These are phyloP conservation scores for Penicillium antarcticum DNA, from an alignment of 495 filamentous ascomycete genomes.

Conservation along the genomic window DNA sequence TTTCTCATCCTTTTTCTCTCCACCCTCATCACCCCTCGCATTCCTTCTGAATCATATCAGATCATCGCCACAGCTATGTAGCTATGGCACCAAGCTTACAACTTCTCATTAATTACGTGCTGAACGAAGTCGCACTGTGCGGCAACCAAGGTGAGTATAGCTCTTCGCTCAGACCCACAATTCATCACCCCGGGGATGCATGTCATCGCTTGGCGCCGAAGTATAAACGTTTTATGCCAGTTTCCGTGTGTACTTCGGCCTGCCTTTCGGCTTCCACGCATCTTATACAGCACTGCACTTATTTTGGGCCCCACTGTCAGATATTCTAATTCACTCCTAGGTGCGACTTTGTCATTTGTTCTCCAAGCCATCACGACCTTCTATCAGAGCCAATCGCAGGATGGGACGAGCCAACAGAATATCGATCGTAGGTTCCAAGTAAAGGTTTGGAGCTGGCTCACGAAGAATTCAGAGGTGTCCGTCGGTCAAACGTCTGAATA, in stretches of 20 bases:
- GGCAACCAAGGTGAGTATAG: slow-evolving; percentile 65
- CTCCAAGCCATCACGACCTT: slow-evolving; percentile 36
- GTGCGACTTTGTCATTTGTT: slow-evolving; percentile 40
- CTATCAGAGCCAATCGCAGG: slow-evolving; percentile 26
- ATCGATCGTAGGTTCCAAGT: slow-evolving; percentile 50
- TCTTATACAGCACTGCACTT: neutral
- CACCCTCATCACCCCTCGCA: neutral
- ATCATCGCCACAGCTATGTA: slow-evolving; percentile 14
- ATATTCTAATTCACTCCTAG: slow-evolving; percentile 24
- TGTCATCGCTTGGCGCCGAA: slow-evolving; percentile 3
- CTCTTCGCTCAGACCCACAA: slow-evolving; percentile 21
- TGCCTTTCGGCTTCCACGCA: no score
- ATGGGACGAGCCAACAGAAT: slow-evolving; percentile 23
- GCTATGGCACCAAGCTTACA: slow-evolving; percentile 65
- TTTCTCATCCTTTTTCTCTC: slow-evolving; percentile 3
- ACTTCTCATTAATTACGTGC: slow-evolving; percentile 65
- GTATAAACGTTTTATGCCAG: neutral
- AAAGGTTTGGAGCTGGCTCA: slow-evolving; percentile 57
- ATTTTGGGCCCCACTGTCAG: neutral
- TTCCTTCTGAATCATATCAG: neutral
- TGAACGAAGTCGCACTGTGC: slow-evolving; percentile 67
- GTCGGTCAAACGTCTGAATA: slow-evolving; percentile 41
- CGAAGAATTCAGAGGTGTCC: slow-evolving; percentile 48
- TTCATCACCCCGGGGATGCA: slow-evolving; percentile 8
- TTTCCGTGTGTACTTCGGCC: neutral